These are phyloP conservation scores for Ulota crispa DNA, from an alignment of 225 moss, liverwort and hornwort species.

Conservation along the genomic window DNA sequence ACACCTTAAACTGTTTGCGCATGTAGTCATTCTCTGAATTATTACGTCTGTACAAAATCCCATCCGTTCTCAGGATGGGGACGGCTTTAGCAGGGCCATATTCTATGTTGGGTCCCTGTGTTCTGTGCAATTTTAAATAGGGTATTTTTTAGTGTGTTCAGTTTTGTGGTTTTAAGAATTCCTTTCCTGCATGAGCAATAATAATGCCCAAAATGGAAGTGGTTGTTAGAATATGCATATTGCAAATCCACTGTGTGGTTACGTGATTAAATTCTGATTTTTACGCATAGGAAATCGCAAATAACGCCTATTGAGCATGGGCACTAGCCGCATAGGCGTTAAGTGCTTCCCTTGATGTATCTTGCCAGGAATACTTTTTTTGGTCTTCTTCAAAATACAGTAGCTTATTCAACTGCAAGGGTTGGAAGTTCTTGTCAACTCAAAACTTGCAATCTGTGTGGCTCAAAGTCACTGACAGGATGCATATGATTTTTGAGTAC, in stretches of 20 bases:
- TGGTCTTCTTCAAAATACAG: too few relatives aligned
- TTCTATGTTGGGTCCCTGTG: background rate
- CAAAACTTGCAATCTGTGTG: background rate
- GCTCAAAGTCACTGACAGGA: too few relatives aligned
- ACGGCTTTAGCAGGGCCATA: background rate
- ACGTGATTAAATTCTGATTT: too few relatives aligned
- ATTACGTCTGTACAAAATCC: background rate
- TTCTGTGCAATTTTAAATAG: background rate
- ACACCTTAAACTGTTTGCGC: background rate
- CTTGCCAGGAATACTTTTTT: background rate
- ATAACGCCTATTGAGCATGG: background rate
- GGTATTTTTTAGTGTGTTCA: background rate
- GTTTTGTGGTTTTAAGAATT: background rate
- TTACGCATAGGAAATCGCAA: too few relatives aligned
- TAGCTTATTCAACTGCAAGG: too few relatives aligned
- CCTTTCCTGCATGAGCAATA: background rate
- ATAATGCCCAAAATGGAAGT: background rate
- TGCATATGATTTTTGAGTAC: background rate
- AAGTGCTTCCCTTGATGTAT: background rate
- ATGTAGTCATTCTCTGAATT: background rate
- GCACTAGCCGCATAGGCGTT: fast-evolving
- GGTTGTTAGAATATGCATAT: background rate
- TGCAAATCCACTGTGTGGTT: background rate
- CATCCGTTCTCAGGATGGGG: background rate
- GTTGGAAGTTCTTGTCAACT: background rate